Base-by-base conservation (phyloP, 1,284 basidiomycete genomes). In the Rhodotorula sp. region DNA sequence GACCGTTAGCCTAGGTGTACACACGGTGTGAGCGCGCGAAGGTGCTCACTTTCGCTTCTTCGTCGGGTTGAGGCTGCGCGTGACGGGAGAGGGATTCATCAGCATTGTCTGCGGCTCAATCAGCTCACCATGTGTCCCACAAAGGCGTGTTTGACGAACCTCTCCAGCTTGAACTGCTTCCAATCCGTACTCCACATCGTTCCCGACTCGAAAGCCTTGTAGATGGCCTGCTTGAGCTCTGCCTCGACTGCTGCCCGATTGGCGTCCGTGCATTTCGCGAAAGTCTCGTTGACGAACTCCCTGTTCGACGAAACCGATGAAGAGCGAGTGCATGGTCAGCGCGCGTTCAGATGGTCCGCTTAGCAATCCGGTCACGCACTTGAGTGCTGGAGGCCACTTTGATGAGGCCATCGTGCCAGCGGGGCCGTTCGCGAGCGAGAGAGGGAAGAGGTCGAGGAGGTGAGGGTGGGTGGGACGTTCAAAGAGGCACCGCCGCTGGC, bases 151-250 rank as follows among this genome's bases (percentile, higher is more conserved):
- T 44, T 44, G 40, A 24, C 78, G 76, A 78, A 90, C 89, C 87
- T 89, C 84, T 90, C 85, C 70, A 95, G 83, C 81, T 92, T 88
- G 52, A 91, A 85, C 53, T 85, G 87, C 37, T 84, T 81, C 92
- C 92, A 95, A 80, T 95, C 91, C 64, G 88, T 93, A 44, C 89
- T 90, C 88, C 91, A 91, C 48, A 95, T 84, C 11, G 89, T 86
- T 79, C 90, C 62, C 5, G 31, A 24, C 62, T 79, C 76, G 68
- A 79, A 81, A 0, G 80, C 80, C 34, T 78, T 68, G 67, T 81
- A 81, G 69, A 82, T 82, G 54, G 80, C 76, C 20, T 72, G 73
- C 64, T 81, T 79, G 34, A 82, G 77, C 70, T 82, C 81, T n/a
- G 78, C 74, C 65, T 81, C 81, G 58, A 82, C 81, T 5, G 78